Base-by-base conservation (phyloP, 345 rosid species). In the Acer yangbiense region DNA sequence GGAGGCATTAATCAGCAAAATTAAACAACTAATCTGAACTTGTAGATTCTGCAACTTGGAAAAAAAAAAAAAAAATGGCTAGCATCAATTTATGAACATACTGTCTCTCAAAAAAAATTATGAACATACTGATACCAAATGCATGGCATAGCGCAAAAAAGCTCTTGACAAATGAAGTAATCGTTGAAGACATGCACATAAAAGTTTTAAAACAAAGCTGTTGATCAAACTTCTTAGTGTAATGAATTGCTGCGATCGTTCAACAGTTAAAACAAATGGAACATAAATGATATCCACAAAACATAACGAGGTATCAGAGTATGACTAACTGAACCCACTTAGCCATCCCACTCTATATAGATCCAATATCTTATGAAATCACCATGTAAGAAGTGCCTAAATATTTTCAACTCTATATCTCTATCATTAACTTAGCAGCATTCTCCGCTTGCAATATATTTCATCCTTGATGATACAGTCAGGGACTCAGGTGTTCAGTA, bases 21-120 rank as follows among this genome's bases (percentile, higher is more conserved):
- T 44, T 12, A 39, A 65, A 55, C 54, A 7, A 18, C 43, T 76
- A 16, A 57, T 18, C 70, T 71, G 41, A 76, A 72, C 77, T 65
- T 67, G 75, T 29, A 72, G 29, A 72, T 66, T 55, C 78, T 11
- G 48, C 39, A 81, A 65, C 68, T 76, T 21, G 43, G 32, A 54
- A 6, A 50, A 63, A 17, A 32, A 74, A 25, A 71, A 54, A 6
- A 39, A 63, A 17, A 32, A 68, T 29, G 52, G 27, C 20, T 7
- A 71, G 52, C 48, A 23, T 18, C 57, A 72, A 61, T 6, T 35
- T 50, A 27, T 29, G 29, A 75, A 62, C 16, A 4, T 29, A 44
- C 35, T 0, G 10, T 35, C 39, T 35, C 39, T 35, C 39, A 4
- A 35, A 35, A 35, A 35, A 4, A 35, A 35, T 35, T 50, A 27